Evolutionary conservation across 2,329 filamentous ascomycete species (phyloP), one percentile per base, ranked within the genome.

Genomic region (Didymella pinodella): DNA sequence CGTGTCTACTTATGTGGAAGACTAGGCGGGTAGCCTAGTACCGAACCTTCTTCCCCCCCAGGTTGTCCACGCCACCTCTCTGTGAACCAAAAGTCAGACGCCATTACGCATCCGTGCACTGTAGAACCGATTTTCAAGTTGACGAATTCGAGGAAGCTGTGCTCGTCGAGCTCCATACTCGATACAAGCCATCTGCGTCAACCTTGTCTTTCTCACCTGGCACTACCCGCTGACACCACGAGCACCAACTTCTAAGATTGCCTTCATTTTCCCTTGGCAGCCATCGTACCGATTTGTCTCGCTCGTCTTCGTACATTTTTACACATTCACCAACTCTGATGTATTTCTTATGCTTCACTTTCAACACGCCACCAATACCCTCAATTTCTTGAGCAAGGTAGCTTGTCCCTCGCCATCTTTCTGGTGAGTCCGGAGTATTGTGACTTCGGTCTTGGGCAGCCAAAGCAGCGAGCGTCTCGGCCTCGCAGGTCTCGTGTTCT

Each of bases 351-450:
- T 90, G 83, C 79, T 94, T 96, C 61, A 89, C 90, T 82, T 96
- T 96, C 52, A 97, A 87, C 14, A 90, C 85, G 0, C 93, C 93
- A 11, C 93, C 93, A 44, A 97, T 91, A 2, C 93, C 93, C 71
- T 96, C 92, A 60, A 97, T 91, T 77, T 97, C 93, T 72, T 97
- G 93, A 41, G 91, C 84, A 56, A 88, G 84, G 72, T 97, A 97
- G 3, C 93, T 93, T 0, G 91, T 77, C 83, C 58, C 89, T 80
- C 65, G 84, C 83, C 76, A 85, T 80, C 76, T 66, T n/a, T 71
- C 65, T 49, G 72, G 54, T 28, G 68, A 62, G 49, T 72, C 57
- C 72, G 78, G 62, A 40, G 60, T 31, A 11, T 28, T 38, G 16
- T 53, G 47, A 20, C 51, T 47, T 22, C 25, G 47, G 12, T 59